A percentile compares a stretch with the other conserved stretches of the same genome.
Evolutionary conservation across 2,329 filamentous ascomycete species (phyloP).

Genomic region (Orbilia ellipsospora): DNA sequence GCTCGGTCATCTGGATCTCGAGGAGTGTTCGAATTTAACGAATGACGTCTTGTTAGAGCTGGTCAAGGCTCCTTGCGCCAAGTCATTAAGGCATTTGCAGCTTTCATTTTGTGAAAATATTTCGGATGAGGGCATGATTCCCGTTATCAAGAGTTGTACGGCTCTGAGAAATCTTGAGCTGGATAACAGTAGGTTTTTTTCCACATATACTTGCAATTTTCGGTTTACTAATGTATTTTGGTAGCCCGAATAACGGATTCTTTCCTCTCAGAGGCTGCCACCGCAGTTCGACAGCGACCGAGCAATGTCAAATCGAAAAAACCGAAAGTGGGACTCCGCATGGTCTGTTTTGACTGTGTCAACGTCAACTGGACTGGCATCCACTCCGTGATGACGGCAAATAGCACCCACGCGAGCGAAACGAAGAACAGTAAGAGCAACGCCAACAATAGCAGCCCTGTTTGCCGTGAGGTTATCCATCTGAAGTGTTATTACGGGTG

Average conservation of each 20-base stretch:
- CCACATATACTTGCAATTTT: not conserved
- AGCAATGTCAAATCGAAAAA: conserved; percentile 58
- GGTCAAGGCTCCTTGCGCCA: conserved; percentile 78
- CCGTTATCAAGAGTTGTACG: conserved; percentile 79
- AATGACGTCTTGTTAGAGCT: conserved; percentile 80
- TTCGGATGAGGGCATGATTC: conserved; percentile 84
- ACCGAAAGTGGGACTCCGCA: conserved; percentile 72
- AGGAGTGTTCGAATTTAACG: conserved; percentile 82
- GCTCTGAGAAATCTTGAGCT: conserved; percentile 79
- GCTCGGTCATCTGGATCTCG: conserved; percentile 87
- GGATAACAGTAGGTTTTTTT: conserved; percentile 75
- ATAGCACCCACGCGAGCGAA: conserved; percentile 74
- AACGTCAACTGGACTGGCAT: conserved; percentile 94
- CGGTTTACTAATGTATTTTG: not conserved
- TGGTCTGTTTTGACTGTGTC: conserved; percentile 90
- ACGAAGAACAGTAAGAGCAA: conserved; percentile 59
- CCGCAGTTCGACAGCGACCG: conserved; percentile 74
- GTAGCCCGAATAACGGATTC: conserved; percentile 81
- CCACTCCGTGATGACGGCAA: conserved; percentile 84
- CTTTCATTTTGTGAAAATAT: conserved; percentile 90
- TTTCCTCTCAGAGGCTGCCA: conserved; percentile 82
- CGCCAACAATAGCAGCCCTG: conserved; percentile 62
- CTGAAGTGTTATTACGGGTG: conserved; percentile 96
- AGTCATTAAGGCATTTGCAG: conserved; percentile 79
- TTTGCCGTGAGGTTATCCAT: conserved; percentile 82